These are phyloP conservation scores for Lactarius pseudohatsudake DNA, from an alignment of 768 basidiomycete species.

Conservation along the genomic window DNA sequence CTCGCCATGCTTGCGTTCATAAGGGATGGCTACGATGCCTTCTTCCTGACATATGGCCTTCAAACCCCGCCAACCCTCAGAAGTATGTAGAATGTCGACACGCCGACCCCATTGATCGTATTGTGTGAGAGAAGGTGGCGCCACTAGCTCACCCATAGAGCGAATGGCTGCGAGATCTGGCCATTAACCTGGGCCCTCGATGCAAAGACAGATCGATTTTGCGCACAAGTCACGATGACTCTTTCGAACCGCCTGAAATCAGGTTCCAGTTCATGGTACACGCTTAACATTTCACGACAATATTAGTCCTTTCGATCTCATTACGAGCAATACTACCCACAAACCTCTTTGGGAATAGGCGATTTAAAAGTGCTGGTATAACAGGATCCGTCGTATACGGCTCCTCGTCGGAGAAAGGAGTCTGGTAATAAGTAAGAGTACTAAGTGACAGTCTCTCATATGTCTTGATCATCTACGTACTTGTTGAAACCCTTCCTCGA, in stretches of 20 bases:
- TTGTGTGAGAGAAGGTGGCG: slow-evolving; percentile 57
- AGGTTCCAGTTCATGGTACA: slow-evolving; percentile 49
- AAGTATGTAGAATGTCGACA: slow-evolving; percentile 64
- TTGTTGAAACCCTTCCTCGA: slow-evolving; percentile 66
- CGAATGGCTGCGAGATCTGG: slow-evolving; percentile 48
- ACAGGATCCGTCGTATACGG: slow-evolving; percentile 62
- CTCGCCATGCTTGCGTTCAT: slow-evolving; percentile 60
- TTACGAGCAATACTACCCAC: slow-evolving; percentile 15
- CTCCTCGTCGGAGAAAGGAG: slow-evolving; percentile 55
- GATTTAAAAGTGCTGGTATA: slow-evolving; percentile 57
- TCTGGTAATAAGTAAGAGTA: slow-evolving; percentile 37
- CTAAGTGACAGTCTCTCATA: neutral
- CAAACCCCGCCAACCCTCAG: slow-evolving; percentile 70
- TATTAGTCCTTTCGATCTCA: neutral
- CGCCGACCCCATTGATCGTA: slow-evolving; percentile 74
- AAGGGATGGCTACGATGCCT: slow-evolving; percentile 66
- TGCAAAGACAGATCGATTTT: neutral
- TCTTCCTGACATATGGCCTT: slow-evolving; percentile 62
- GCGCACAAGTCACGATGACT: slow-evolving; percentile 53
- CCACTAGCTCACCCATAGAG: slow-evolving; percentile 42
- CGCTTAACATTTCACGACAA: slow-evolving; percentile 35
- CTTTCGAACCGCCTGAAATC: slow-evolving; percentile 61
- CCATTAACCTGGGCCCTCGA: neutral
- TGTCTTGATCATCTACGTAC: slow-evolving; percentile 36
- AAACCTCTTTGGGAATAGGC: slow-evolving; percentile 51